These are phyloP conservation scores for Thermochaetoides dissita DNA, from an alignment of 2,329 filamentous ascomycete species.

Conservation along the genomic window DNA sequence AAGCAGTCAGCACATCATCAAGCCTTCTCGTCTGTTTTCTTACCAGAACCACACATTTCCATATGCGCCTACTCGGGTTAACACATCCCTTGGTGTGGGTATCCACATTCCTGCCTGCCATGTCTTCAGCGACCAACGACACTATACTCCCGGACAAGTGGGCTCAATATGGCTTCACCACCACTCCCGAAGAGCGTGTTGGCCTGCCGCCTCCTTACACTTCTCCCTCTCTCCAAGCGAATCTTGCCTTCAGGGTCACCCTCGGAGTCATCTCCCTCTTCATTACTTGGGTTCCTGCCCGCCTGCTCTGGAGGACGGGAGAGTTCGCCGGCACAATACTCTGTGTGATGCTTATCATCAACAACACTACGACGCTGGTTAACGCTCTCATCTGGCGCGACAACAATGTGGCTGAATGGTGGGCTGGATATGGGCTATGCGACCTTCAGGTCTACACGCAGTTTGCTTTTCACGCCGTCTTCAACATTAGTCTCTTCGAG, in stretches of 20 bases:
- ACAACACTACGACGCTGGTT: slow-evolving; percentile 35
- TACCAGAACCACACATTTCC: too few species aligned
- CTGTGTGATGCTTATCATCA: slow-evolving; percentile 29
- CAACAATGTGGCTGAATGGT: slow-evolving; percentile 37
- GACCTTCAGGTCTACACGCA: slow-evolving; percentile 31
- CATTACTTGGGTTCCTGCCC: slow-evolving; percentile 36
- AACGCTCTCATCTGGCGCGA: slow-evolving; percentile 40
- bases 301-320: slow-evolving; percentile 35
- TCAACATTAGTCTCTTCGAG: slow-evolving; percentile 36
- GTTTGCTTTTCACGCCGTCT: slow-evolving; percentile 28
- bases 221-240: slow-evolving; percentile 23
- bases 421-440: slow-evolving; percentile 37
- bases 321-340: slow-evolving; percentile 40
- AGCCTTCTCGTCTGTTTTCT: too few species aligned
- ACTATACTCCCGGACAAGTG: slow-evolving; percentile 6
- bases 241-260: slow-evolving; percentile 35
- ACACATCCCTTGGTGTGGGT: too few species aligned
- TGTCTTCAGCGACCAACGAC: slow-evolving; percentile 5
- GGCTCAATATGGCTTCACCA: slow-evolving; percentile 11
- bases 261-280: slow-evolving; percentile 31
- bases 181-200: slow-evolving; percentile 13
- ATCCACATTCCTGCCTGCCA: neutral
- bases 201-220: slow-evolving; percentile 13
- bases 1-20: too few species aligned
- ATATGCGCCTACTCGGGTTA: too few species aligned